Conservation (phyloP, 345 rosid species). For the Alliaria petiolata region DNA sequence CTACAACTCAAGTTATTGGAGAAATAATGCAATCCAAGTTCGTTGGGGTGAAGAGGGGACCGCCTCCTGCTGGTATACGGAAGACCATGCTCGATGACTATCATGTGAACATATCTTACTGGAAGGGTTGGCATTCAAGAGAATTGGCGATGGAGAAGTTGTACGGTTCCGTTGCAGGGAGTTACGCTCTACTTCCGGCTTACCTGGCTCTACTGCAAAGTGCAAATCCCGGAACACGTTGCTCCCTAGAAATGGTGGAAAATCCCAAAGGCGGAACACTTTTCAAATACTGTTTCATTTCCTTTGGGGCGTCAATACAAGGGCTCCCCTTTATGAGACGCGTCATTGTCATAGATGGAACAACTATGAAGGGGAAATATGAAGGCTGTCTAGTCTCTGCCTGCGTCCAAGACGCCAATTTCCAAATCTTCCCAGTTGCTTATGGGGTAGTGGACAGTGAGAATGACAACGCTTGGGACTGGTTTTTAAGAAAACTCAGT, state of each 20-base stretch:
- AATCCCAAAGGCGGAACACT: background rate
- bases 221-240: background rate
- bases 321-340: background rate
- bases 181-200: background rate
- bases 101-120: background rate
- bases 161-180: background rate
- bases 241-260: too few relatives aligned
- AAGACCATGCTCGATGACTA: background rate
- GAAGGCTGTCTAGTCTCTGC: background rate
- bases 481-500: background rate
- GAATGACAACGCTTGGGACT: background rate
- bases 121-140: background rate
- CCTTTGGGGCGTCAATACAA: background rate
- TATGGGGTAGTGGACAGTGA: background rate
- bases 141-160: background rate
- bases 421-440: background rate
- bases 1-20: background rate
- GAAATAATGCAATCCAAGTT: background rate
- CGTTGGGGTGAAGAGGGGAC: background rate
- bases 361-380: background rate
- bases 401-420: background rate
- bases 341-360: background rate
- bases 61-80: accelerated
- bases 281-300: background rate
- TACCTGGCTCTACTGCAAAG: background rate